Evolutionary conservation across 129 eudicot genomes (phyloP), one percentile per base, ranked within the genome.

Genomic region (Tagetes patula): DNA sequence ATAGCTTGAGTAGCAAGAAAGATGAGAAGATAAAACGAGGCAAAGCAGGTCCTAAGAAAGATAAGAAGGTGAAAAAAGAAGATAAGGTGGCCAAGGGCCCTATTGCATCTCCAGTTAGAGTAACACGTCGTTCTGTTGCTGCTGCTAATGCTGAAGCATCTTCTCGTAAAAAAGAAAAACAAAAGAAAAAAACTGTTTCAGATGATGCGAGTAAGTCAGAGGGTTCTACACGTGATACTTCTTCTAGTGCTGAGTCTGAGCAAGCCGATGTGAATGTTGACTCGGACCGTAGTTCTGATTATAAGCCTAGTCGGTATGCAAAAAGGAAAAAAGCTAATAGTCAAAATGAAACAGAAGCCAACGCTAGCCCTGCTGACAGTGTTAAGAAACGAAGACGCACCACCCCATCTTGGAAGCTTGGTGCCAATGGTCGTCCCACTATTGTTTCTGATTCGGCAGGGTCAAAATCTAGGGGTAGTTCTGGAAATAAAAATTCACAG

Each of bases 301-400:
- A 58, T 66, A 79, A 55, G 14, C 85, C 84, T 42, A 73, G 70
- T 58, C 69, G 71, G 68, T 60, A 70, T 12, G 43, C 37, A 33
- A 79, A 70, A 48, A 64, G 79, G 55, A 69, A 61, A 47, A 54
- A 75, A 65, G 77, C 41, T 41, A 32, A 54, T 39, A 67, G 69
- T 77, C 71, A 71, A 34, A 49, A 53, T 53, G 73, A 59, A 56
- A 65, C 75, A 60, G 82, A 77, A 61, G 63, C 42, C 54, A 69
- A 56, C 34, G 76, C 80, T 34, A 89, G 85, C 79, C 96, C 92
- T 49, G 89, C 90, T 69, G 94, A 85, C 77, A 78, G 91, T 72
- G 96, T 83, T 6, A 85, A 85, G 79, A 87, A 90, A 77, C 83
- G 94, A 77, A 85, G 89, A 82, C 93, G 91, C 37, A 83, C 86